phyloP scores from a whole-genome alignment of 2,329 filamentous ascomycete species.

The Cordyceps javanica region DNA sequence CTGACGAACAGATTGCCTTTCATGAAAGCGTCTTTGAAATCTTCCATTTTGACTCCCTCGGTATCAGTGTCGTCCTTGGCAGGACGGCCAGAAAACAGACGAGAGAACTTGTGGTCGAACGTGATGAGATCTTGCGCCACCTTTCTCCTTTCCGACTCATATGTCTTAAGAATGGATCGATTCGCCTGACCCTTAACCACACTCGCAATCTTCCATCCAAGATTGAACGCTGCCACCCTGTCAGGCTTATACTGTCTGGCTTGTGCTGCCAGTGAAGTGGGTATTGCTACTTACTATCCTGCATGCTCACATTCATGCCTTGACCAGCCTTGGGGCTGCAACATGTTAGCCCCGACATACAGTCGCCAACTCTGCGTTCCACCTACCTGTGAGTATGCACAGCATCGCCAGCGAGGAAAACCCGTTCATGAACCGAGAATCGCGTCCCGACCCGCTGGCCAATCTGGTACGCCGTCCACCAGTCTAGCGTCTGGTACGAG shows the following conservation, averaged over 20 bases:
- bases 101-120: conserved; percentile 53
- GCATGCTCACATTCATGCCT: conserved; percentile 69
- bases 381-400: conserved; percentile 40
- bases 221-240: conserved; percentile 35
- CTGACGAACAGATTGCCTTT: conserved; percentile 56
- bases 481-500: conserved; percentile 57
- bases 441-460: conserved; percentile 56
- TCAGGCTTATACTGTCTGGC: conserved; percentile 16
- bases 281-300: conserved; percentile 38
- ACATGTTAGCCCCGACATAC: not conserved
- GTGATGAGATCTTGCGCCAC: conserved; percentile 62
- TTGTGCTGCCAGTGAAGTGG: conserved; percentile 12
- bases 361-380: not conserved
- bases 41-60: conserved; percentile 54
- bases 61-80: conserved; percentile 55
- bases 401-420: conserved; percentile 67
- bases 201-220: conserved; percentile 50
- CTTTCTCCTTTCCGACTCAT: conserved; percentile 45
- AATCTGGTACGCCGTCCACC: conserved; percentile 67
- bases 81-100: conserved; percentile 50
- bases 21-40: conserved; percentile 55
- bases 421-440: conserved; percentile 49
- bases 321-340: conserved; percentile 56
- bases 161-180: conserved; percentile 40
- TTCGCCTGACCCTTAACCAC: conserved; percentile 39